Evolutionary conservation across 805 yeast genomes (phyloP).

Genomic region (Zygosaccharomyces bisporus): DNA sequence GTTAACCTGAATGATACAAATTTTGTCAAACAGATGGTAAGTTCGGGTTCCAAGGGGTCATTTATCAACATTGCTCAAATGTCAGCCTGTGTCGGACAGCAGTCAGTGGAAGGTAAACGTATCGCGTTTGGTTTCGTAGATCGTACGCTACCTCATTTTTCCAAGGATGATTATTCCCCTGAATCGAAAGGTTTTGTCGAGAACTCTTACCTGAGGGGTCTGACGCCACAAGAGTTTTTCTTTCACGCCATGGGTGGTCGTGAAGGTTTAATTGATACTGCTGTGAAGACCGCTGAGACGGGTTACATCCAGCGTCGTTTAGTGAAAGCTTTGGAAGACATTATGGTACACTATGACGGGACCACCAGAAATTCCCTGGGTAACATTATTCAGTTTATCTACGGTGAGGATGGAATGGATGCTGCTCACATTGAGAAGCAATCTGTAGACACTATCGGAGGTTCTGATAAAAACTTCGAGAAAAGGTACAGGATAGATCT

Average conservation of each 20-base stretch:
- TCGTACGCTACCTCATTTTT: conserved; percentile 94
- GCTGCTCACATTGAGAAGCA: conserved; percentile 98
- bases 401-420: conserved; percentile 99
- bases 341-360: conserved; percentile 97
- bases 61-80: conserved; percentile 97
- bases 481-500: conserved; percentile 82
- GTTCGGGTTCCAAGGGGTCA: conserved; percentile 99
- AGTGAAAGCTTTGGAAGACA: conserved; percentile 94
- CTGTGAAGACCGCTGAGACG: conserved; percentile 98
- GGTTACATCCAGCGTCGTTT: conserved; percentile 98
- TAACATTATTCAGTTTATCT: conserved; percentile 90
- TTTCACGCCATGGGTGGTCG: conserved; percentile 99
- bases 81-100: conserved; percentile 99
- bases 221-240: conserved; percentile 97
- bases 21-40: conserved; percentile 98
- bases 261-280: conserved; percentile 99
- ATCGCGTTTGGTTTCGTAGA: conserved; percentile 96
- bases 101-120: conserved; percentile 99
- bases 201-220: conserved; percentile 93
- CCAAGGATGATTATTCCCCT: conserved; percentile 97
- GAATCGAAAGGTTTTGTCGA: conserved; percentile 98
- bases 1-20: conserved; percentile 89
- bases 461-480: conserved; percentile 80
- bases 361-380: conserved; percentile 97
- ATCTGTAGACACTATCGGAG: conserved; percentile 91